These are phyloP conservation scores for Fusarium sp. DNA, from an alignment of 2,329 filamentous ascomycete genomes.

Conservation along the genomic window DNA sequence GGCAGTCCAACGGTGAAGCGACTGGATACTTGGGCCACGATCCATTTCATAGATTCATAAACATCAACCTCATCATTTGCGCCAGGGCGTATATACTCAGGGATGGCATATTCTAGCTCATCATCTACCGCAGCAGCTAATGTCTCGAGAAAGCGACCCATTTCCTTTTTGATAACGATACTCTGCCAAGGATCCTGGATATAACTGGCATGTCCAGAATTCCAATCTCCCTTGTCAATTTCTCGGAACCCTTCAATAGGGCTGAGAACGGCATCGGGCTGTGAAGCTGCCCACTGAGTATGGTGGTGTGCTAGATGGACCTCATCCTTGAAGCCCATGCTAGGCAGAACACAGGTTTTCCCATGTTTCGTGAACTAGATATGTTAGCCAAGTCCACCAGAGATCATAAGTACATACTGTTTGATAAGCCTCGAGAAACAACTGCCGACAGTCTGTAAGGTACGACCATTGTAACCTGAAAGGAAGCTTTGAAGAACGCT, in stretches of 20 bases:
- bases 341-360: conserved; percentile 57
- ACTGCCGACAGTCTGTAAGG: conserved; percentile 49
- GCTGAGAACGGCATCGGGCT: conserved; percentile 56
- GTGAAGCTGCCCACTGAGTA: conserved; percentile 57
- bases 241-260: conserved; percentile 55
- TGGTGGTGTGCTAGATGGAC: conserved; percentile 57
- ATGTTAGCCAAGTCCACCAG: fast-evolving
- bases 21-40: conserved; percentile 52
- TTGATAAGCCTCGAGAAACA: conserved; percentile 52
- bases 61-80: conserved; percentile 51
- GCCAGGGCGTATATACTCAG: conserved; percentile 51
- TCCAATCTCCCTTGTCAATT: conserved; percentile 55
- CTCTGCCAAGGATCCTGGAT: conserved; percentile 56
- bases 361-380: conserved; percentile 57
- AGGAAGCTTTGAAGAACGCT: conserved; percentile 8
- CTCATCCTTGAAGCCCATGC: conserved; percentile 57
- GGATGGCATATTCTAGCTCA: conserved; percentile 53
- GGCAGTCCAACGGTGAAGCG: conserved; percentile 52
- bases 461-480: conserved; percentile 39
- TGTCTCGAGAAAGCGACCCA: conserved; percentile 53
- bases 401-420: conserved; percentile 26
- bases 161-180: conserved; percentile 53
- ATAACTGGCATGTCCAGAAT: conserved; percentile 54
- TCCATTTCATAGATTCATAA: conserved; percentile 43
- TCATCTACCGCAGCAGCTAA: conserved; percentile 53